These are phyloP conservation scores for Fusarium nygamai DNA, from an alignment of 2,329 filamentous ascomycete genomes.

Conservation along the genomic window DNA sequence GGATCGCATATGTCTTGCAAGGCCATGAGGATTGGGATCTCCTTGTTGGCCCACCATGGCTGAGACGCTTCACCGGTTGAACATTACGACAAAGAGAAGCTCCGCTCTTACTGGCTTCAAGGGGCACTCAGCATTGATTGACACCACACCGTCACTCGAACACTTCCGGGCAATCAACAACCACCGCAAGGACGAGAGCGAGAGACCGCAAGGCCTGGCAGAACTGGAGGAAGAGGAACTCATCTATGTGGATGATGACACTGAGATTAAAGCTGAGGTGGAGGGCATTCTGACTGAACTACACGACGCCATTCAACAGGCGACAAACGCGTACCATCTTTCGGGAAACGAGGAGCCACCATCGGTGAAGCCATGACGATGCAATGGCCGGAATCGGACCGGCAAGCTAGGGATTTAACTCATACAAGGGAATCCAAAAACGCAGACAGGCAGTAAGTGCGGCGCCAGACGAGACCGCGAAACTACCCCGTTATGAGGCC, in stretches of 20 bases:
- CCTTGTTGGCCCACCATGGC: not conserved
- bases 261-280: not conserved
- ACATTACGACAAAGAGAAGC: not conserved
- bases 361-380: not conserved
- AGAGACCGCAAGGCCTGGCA: not conserved
- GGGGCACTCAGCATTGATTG: not conserved
- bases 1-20: not conserved
- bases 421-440: not conserved
- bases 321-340: not conserved
- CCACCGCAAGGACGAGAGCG: not conserved
- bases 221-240: not conserved
- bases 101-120: not conserved
- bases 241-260: not conserved
- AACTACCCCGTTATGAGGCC: not conserved
- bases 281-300: not conserved
- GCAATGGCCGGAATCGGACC: not conserved
- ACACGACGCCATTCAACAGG: not conserved
- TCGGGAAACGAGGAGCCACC: not conserved
- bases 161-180: not conserved
- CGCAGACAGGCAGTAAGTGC: not conserved
- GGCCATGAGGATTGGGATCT: not conserved
- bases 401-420: not conserved
- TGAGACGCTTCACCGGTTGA: not conserved
- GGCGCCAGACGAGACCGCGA: not conserved
- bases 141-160: not conserved